Evolutionary conservation across 306 rosid species (phyloP).

Genomic region (Ziziphus jujuba): DNA sequence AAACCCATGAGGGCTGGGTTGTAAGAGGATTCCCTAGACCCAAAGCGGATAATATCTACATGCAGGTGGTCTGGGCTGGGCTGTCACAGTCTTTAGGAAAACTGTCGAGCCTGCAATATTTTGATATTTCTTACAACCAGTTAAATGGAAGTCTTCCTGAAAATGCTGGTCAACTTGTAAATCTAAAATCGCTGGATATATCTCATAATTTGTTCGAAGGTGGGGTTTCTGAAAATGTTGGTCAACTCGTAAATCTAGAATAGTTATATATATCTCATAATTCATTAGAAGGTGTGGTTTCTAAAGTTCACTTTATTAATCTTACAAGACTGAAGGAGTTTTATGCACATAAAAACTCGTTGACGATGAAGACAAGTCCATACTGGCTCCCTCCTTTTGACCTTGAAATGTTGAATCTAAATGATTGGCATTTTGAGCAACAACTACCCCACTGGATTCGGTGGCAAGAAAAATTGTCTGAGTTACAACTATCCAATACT

Average conservation of each 20-base stretch:
- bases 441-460: slow-evolving; percentile 41
- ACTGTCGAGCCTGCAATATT: background rate
- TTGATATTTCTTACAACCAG: background rate
- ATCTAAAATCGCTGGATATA: background rate
- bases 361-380: background rate
- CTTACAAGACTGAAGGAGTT: background rate
- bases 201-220: background rate
- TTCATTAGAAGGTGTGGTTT: too few species aligned
- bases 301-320: slow-evolving; percentile 18
- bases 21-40: too few species aligned
- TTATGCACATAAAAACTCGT: background rate
- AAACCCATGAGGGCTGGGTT: too few species aligned
- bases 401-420: slow-evolving; percentile 15
- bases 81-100: too few species aligned
- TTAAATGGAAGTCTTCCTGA: slow-evolving; percentile 18
- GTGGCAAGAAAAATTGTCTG: background rate
- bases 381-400: slow-evolving; percentile 32
- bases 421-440: slow-evolving; percentile 26
- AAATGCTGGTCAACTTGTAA: slow-evolving; percentile 1
- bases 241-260: too few species aligned
- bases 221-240: too few species aligned
- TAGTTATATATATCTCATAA: too few species aligned
- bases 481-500: slow-evolving; percentile 23
- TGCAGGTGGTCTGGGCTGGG: too few species aligned
- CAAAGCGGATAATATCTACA: too few species aligned